These are phyloP conservation scores for Didymella arachidicola DNA, from an alignment of 2,329 filamentous ascomycete genomes.

Conservation along the genomic window DNA sequence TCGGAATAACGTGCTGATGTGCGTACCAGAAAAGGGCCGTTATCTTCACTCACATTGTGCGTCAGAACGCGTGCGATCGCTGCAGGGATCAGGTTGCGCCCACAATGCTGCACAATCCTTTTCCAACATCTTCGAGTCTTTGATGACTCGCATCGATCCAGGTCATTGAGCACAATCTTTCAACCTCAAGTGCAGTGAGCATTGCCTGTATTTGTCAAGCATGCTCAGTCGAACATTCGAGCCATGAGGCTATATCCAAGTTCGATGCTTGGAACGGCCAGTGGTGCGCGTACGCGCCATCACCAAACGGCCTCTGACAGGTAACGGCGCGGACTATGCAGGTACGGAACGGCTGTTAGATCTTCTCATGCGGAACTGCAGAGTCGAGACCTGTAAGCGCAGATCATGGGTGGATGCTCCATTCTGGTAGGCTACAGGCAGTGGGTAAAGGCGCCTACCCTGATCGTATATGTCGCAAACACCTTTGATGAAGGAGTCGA, in stretches of 20 bases:
- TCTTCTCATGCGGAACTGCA: neutral
- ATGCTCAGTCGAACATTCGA: neutral
- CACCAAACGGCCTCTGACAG: constrained; percentile 8
- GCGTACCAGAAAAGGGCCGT: neutral
- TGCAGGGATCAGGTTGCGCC: neutral
- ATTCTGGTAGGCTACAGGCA: neutral
- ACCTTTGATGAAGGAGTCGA: constrained; percentile 4
- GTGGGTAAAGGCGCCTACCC: neutral
- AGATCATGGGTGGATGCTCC: neutral
- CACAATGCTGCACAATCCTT: neutral
- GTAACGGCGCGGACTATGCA: constrained; percentile 6
- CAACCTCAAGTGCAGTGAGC: neutral
- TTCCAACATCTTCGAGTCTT: neutral
- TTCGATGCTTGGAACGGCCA: neutral
- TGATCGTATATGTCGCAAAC: neutral
- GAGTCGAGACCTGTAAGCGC: neutral
- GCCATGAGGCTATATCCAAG: neutral
- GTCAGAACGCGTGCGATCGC: constrained; percentile 17
- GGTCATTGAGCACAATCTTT: neutral
- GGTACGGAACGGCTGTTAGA: neutral
- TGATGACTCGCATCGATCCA: neutral
- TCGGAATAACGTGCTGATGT: neutral
- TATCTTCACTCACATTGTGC: constrained; percentile 8
- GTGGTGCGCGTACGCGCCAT: constrained; percentile 2
- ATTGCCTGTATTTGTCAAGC: neutral